These are phyloP conservation scores for Clitoria ternatea DNA, from an alignment of 306 rosid genomes.

Conservation along the genomic window DNA sequence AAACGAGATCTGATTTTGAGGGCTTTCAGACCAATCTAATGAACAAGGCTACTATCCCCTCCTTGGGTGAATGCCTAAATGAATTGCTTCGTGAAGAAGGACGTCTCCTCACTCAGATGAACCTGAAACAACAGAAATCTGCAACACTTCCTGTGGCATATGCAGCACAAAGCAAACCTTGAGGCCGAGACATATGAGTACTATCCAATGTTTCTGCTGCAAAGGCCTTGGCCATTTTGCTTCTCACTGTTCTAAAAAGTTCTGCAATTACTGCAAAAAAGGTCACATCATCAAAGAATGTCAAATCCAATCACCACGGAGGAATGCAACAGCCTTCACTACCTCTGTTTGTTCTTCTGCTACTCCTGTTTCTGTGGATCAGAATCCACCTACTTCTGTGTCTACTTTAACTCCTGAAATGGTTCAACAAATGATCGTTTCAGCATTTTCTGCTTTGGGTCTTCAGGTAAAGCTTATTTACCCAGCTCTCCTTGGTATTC, in stretches of 20 bases:
- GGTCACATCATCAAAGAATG: background rate
- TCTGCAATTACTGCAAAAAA: background rate
- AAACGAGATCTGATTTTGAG: background rate
- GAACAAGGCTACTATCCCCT: background rate
- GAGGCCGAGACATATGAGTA: background rate
- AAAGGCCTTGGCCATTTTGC: background rate
- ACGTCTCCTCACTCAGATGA: background rate
- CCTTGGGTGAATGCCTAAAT: background rate
- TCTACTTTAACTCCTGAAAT: background rate
- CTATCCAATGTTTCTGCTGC: background rate
- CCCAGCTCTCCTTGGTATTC: background rate
- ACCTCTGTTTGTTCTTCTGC: background rate
- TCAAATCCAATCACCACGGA: background rate
- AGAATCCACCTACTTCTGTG: background rate
- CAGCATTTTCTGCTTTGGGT: background rate
- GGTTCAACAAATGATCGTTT: background rate
- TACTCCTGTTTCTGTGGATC: background rate
- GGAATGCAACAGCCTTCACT: background rate
- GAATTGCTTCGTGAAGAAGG: background rate
- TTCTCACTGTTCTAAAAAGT: background rate
- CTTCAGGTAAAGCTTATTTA: background rate
- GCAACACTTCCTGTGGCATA: background rate
- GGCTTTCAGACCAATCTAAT: background rate
- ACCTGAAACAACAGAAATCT: background rate
- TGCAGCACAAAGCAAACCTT: background rate